phyloP scores from a whole-genome alignment of 495 filamentous ascomycete genomes.

The Podospora pseudoanserina region DNA sequence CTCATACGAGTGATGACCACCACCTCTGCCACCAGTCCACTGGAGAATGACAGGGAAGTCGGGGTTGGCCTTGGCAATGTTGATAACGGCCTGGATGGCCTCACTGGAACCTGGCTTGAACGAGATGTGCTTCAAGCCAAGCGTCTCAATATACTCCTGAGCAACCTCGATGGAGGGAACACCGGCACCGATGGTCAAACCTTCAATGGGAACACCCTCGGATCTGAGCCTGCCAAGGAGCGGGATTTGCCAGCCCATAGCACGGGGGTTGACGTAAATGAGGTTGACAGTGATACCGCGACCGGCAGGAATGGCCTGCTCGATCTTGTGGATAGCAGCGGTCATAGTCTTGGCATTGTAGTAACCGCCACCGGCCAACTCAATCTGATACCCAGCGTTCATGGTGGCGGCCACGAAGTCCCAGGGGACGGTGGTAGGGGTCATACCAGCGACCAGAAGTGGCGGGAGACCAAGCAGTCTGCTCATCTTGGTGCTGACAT shows the following conservation, averaged over 20 bases:
- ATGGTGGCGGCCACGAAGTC: slow-evolving; percentile 94
- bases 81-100: slow-evolving; percentile 84
- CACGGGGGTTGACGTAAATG: slow-evolving; percentile 93
- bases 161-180: slow-evolving; percentile 92
- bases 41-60: slow-evolving; percentile 86
- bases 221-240: slow-evolving; percentile 77
- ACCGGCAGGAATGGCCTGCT: slow-evolving; percentile 79
- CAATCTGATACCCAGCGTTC: slow-evolving; percentile 92
- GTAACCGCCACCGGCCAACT: slow-evolving; percentile 90
- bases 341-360: slow-evolving; percentile 90
- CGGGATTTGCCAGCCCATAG: slow-evolving; percentile 98
- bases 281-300: slow-evolving; percentile 91
- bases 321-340: slow-evolving; percentile 82
- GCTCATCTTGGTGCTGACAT: slow-evolving; percentile 98
- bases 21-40: slow-evolving; percentile 92
- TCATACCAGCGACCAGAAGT: slow-evolving; percentile 95
- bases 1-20: slow-evolving; percentile 92
- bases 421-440: slow-evolving; percentile 88
- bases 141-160: slow-evolving; percentile 87
- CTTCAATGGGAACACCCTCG: slow-evolving; percentile 89
- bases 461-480: slow-evolving; percentile 84
- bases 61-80: slow-evolving; percentile 83
- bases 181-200: slow-evolving; percentile 89
- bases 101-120: slow-evolving; percentile 94
- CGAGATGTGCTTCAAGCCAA: slow-evolving; percentile 90